These are phyloP conservation scores for Nannizzia gypsea DNA, from an alignment of 2,329 filamentous ascomycete genomes.

Conservation along the genomic window DNA sequence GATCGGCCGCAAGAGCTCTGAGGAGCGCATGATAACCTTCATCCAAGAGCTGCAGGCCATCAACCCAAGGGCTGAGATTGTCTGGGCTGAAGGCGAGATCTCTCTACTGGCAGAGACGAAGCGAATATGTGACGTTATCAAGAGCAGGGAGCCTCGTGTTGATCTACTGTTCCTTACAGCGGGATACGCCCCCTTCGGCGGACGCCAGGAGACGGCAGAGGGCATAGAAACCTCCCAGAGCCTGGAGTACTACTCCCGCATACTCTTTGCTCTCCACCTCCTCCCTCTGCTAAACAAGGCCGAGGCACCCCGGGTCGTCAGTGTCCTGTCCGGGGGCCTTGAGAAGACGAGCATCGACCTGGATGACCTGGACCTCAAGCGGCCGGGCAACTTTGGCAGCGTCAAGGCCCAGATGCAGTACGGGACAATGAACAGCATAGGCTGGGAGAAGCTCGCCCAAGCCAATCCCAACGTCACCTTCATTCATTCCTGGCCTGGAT, in stretches of 20 bases:
- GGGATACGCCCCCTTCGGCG: slow-evolving; percentile 35
- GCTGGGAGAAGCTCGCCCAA: slow-evolving; percentile 24
- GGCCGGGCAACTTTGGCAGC: slow-evolving; percentile 17
- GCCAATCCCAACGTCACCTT: slow-evolving; percentile 25
- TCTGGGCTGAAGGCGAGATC: slow-evolving; percentile 36
- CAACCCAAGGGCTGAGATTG: slow-evolving; percentile 32
- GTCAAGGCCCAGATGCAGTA: slow-evolving; percentile 25
- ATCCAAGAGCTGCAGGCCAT: slow-evolving; percentile 26
- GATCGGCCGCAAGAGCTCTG: slow-evolving; percentile 29
- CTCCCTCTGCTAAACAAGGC: slow-evolving; percentile 30
- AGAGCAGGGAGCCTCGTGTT: slow-evolving; percentile 25
- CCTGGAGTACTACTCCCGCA: slow-evolving; percentile 35
- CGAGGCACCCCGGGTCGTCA: slow-evolving; percentile 25
- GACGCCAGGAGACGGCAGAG: slow-evolving; percentile 30
- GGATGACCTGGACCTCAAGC: slow-evolving; percentile 28
- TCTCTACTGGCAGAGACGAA: slow-evolving; percentile 36
- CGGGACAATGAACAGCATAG: slow-evolving; percentile 22
- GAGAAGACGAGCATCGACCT: slow-evolving; percentile 21
- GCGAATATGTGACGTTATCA: neutral
- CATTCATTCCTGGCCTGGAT: slow-evolving; percentile 28
- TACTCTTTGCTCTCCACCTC: slow-evolving; percentile 32
- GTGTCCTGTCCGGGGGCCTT: slow-evolving; percentile 25
- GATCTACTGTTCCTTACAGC: slow-evolving; percentile 37
- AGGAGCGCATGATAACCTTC: slow-evolving; percentile 22
- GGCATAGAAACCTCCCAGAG: slow-evolving; percentile 33